A percentile compares a stretch with the other conserved stretches of the same genome.
Evolutionary conservation across 202 grass and related monocot genomes (phyloP).

Genomic region (Schoenoplectus tabernaemontani): DNA sequence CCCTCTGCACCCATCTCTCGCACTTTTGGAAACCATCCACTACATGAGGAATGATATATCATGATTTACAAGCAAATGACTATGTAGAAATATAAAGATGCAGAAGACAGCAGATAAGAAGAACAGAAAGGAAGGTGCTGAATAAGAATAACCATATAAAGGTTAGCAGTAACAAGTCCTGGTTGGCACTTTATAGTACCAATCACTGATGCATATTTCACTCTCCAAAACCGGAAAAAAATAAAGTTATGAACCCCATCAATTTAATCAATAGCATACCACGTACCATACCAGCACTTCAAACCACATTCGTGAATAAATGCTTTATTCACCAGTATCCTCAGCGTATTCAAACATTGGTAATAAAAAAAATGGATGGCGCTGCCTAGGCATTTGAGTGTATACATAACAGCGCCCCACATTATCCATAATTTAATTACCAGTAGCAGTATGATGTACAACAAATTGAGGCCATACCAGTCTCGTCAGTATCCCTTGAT

Average conservation of each 20-base stretch:
- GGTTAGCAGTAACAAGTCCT: not conserved
- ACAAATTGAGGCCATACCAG: conserved; percentile 26
- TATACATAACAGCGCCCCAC: not conserved
- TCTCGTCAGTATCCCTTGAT: conserved; percentile 34
- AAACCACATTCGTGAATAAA: not conserved
- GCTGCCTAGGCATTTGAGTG: not conserved
- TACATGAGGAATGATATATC: conserved; percentile 17
- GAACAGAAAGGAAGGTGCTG: not conserved
- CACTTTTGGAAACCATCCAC: conserved; percentile 69
- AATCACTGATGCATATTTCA: not conserved
- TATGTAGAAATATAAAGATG: not conserved
- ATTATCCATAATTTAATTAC: not conserved
- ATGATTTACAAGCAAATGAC: not conserved
- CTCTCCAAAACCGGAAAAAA: not conserved
- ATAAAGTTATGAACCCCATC: not conserved
- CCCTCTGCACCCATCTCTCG: conserved; percentile 57
- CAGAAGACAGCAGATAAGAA: not conserved
- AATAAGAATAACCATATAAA: not conserved
- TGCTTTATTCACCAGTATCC: conserved; percentile 1
- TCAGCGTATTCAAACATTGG: not conserved
- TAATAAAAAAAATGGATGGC: conserved; percentile 2
- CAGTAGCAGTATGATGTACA: not conserved
- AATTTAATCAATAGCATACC: not conserved
- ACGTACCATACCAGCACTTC: not conserved
- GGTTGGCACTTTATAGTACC: not conserved